Evolutionary conservation across 805 yeast genomes (phyloP).

Genomic region (Komagataella populi): DNA sequence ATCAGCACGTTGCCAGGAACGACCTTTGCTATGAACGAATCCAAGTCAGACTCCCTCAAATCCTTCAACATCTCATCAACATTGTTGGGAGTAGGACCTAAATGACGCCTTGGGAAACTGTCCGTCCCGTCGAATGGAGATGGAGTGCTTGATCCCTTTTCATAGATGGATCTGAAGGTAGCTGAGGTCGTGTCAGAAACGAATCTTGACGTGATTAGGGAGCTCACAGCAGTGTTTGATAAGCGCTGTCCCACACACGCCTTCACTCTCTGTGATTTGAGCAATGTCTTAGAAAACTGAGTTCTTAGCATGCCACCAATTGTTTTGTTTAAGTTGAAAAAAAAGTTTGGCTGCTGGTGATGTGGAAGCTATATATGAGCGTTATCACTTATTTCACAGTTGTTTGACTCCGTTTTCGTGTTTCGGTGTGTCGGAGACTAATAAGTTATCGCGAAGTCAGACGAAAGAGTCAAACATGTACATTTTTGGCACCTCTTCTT

Average conservation of each 20-base stretch:
- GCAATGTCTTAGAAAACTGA: neutral
- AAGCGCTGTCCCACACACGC: neutral
- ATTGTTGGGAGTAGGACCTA: constrained; percentile 65
- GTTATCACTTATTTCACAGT: neutral
- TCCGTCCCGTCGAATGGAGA: constrained; percentile 32
- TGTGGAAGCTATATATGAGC: neutral
- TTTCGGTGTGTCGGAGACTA: neutral
- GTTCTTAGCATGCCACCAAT: neutral
- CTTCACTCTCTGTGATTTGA: neutral
- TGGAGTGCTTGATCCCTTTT: neutral
- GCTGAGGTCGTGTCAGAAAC: neutral
- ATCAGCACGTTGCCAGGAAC: constrained; percentile 68
- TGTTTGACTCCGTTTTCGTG: neutral
- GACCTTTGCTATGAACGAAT: constrained; percentile 55
- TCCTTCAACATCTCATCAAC: constrained; percentile 50
- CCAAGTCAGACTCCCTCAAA: constrained; percentile 55
- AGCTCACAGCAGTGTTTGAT: neutral
- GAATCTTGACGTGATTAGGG: neutral
- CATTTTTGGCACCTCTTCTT: constrained; percentile 10
- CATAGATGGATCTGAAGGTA: neutral
- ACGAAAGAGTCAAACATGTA: constrained; percentile 66
- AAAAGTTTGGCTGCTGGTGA: neutral
- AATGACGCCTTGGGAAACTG: constrained; percentile 80
- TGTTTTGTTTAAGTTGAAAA: neutral
- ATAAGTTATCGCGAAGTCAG: neutral